Evolutionary conservation across 257 asterid genomes (phyloP), one percentile per base, ranked within the genome.

Genomic region (Gynochthodes officinalis): DNA sequence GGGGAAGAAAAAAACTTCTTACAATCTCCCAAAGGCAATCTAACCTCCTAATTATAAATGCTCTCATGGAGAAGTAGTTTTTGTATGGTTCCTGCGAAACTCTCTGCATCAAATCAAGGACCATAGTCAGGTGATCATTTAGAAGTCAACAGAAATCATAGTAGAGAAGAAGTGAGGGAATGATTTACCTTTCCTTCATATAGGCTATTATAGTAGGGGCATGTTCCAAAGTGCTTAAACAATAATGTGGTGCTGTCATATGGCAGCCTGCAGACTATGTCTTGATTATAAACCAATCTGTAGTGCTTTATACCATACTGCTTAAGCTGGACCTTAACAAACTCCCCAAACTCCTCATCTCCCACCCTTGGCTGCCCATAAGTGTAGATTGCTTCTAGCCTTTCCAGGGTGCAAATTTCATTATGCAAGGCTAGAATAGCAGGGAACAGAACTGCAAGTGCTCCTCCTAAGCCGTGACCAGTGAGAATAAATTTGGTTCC

Each of bases 301-400:
- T 75, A 80, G 60, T 89, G 87, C 19, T 55, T 66, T 0, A 81
- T 66, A 9, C 78, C 83, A 16, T 77, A 75, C 0, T 5, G 14
- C 57, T 40, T 64, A 11, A 89, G 76, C 23, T 75, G 57, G 19
- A 54, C 82, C 32, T 77, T 61, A 91, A 89, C 85, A 21, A 77
- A 87, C 12, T 64, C 60, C n/a, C 84, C 90, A 44, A 90, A 90
- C 4, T 50, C 25, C 13, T 62, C 74, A 75, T 89, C 88, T 10
- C 96, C 97, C 2, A 90, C 92, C 35, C 87, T 83, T 0, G 97
- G 96, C 61, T 90, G 96, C 16, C 96, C 97, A 54, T 81, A 90
- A 14, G 96, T 88, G 79, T 87, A 84, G 2, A 90, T 78, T 0
- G 74, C 89, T 12, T 87, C 84, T 27, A 89, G 71, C 76, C 91